phyloP scores from a whole-genome alignment of 2,329 filamentous ascomycete species.

The Orbilia brochopaga region DNA sequence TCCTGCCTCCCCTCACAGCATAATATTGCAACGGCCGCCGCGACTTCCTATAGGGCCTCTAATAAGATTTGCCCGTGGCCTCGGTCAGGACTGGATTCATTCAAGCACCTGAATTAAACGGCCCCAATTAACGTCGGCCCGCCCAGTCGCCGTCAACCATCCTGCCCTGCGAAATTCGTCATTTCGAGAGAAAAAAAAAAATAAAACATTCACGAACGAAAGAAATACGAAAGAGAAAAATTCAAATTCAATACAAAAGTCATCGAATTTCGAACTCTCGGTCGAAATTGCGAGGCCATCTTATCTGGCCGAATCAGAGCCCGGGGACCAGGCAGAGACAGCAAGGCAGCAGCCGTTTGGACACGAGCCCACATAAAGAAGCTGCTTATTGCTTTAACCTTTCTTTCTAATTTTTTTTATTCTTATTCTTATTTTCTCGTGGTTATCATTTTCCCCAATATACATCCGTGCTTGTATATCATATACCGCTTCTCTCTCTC shows the following conservation, averaged over 20 bases:
- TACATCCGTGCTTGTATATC: conserved; percentile 7
- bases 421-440: too few relatives aligned
- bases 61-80: conserved; percentile 30
- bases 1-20: conserved; percentile 21
- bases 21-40: conserved; percentile 38
- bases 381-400: not conserved
- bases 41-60: conserved; percentile 35
- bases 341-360: conserved; percentile 34
- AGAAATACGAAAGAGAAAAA: not conserved
- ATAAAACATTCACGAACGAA: not conserved
- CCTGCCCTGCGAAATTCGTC: not conserved
- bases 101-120: conserved; percentile 9
- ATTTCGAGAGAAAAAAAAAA: not conserved
- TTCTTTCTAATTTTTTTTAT: too few relatives aligned
- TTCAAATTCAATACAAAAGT: too few relatives aligned
- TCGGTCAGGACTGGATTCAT: conserved; percentile 21
- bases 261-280: not conserved
- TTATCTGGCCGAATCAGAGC: conserved; percentile 43
- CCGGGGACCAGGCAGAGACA: conserved; percentile 37
- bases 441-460: not conserved
- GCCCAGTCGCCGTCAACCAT: conserved; percentile 18
- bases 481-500: not conserved
- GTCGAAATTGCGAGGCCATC: conserved; percentile 1
- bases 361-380: conserved; percentile 24
- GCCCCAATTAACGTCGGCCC: conserved; percentile 9